Percentiles rank a stretch among this genome's conserved stretches.
Evolutionary conservation across 257 asterid species (phyloP).

Genomic region (Jaltomata sinuosa): DNA sequence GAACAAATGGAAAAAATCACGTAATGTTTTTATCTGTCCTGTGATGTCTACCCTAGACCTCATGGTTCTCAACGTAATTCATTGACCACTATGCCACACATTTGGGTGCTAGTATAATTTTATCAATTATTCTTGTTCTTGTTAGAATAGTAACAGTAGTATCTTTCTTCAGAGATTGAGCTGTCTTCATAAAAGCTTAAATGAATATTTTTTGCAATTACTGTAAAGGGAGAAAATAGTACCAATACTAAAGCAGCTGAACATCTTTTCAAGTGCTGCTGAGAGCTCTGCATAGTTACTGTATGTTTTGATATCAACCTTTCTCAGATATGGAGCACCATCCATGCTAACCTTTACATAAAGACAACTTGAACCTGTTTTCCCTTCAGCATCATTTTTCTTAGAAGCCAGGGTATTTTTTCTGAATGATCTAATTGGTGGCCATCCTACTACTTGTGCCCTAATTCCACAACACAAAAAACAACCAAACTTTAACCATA

Average conservation of each 20-base stretch:
- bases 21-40: too few relatives aligned
- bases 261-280: conserved; percentile 74
- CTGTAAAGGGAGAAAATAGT: neutral
- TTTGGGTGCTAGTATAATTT: too few relatives aligned
- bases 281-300: conserved; percentile 51
- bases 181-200: neutral
- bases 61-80: too few relatives aligned
- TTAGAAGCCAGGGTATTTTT: conserved; percentile 56
- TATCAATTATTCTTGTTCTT: neutral
- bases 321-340: conserved; percentile 85
- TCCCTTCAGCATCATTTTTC: conserved; percentile 21
- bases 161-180: neutral
- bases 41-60: too few relatives aligned
- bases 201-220: neutral
- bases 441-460: conserved; percentile 92
- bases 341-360: conserved; percentile 87
- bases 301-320: conserved; percentile 65
- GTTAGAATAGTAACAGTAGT: too few relatives aligned
- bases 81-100: too few relatives aligned
- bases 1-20: too few relatives aligned
- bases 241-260: conserved; percentile 82
- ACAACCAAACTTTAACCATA: neutral
- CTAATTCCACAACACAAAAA: conserved; percentile 24
- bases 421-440: conserved; percentile 74
- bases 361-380: conserved; percentile 37